phyloP scores from a whole-genome alignment of 805 yeast species.

The Starmerella vitae region DNA sequence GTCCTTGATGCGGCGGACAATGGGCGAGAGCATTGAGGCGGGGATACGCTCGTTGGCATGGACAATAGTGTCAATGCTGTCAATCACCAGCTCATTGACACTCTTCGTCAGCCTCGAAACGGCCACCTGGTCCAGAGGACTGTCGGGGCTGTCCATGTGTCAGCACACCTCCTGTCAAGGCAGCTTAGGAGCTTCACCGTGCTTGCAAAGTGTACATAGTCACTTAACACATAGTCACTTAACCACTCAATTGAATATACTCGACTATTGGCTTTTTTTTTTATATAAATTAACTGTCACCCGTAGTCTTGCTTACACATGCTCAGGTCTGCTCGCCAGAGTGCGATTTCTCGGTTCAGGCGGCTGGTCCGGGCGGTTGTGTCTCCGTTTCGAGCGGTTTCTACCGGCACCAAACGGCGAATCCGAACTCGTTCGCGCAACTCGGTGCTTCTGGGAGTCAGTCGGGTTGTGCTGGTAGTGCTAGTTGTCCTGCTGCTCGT shows the following conservation, averaged over 20 bases:
- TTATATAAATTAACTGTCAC: no score
- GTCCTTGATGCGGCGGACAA: slow-evolving; percentile 28
- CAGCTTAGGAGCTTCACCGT: no score
- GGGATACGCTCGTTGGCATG: slow-evolving; percentile 42
- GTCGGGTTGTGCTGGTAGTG: slow-evolving; percentile 17
- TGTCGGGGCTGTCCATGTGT: slow-evolving; percentile 5
- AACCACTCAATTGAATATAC: no score
- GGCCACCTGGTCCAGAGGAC: slow-evolving; percentile 27
- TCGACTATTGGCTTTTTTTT: no score
- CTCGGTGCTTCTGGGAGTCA: neutral
- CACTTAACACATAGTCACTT: no score
- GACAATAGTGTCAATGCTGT: slow-evolving; percentile 33
- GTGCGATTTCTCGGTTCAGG: neutral
- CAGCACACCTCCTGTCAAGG: no score
- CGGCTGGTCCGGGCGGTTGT: neutral
- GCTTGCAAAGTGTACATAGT: no score
- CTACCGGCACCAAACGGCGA: neutral
- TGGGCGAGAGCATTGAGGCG: slow-evolving; percentile 36
- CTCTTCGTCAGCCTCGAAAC: slow-evolving; percentile 26
- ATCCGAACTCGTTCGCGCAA: neutral
- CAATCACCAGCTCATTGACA: slow-evolving; percentile 33
- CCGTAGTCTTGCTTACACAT: no score
- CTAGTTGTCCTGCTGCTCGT: slow-evolving; percentile 38
- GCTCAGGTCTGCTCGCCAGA: neutral
- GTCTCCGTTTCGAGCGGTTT: neutral